These are phyloP conservation scores for Cercospora janseana DNA, from an alignment of 2,329 filamentous ascomycete genomes.

Conservation along the genomic window DNA sequence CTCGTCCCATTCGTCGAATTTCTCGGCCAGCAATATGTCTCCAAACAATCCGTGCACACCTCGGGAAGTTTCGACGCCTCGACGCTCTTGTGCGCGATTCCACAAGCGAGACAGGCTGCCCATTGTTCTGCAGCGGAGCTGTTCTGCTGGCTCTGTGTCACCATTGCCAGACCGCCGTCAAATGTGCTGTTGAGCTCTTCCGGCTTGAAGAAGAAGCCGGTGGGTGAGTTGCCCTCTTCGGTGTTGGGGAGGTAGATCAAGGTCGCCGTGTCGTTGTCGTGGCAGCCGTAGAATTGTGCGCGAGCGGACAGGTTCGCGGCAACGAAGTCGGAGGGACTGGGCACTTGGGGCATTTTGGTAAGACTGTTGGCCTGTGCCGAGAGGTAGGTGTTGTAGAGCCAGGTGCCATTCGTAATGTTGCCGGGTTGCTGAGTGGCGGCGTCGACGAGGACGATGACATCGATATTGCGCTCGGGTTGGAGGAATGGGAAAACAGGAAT, in stretches of 20 bases:
- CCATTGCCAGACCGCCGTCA: constrained; percentile 13
- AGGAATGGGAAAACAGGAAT: constrained; percentile 20
- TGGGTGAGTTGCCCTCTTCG: constrained; percentile 1
- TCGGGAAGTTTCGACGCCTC: constrained; percentile 10
- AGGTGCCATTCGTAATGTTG: constrained; percentile 20
- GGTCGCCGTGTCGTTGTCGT: constrained; percentile 12
- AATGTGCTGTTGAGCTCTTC: constrained; percentile 12
- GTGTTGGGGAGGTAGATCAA: constrained; percentile 20
- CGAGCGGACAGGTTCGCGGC: constrained; percentile 14
- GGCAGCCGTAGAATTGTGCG: constrained; percentile 21
- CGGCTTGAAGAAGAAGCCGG: neutral
- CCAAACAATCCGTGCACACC: constrained; percentile 12
- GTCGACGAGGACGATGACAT: constrained; percentile 22
- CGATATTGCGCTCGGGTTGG: constrained; percentile 14
- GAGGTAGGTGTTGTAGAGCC: constrained; percentile 19
- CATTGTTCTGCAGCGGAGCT: constrained; percentile 5
- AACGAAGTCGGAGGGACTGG: constrained; percentile 7
- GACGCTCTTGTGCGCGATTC: constrained; percentile 18
- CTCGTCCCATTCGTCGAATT: neutral
- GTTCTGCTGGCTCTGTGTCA: constrained; percentile 14
- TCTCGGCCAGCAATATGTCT: constrained; percentile 20
- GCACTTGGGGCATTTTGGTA: constrained; percentile 16
- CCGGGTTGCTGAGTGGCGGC: constrained; percentile 8
- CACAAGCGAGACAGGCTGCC: constrained; percentile 20
- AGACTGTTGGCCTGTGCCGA: constrained; percentile 17